Percentiles rank a stretch among this genome's conserved stretches.
Conservation (phyloP, 345 rosid species). For the Bruguiera sexangula region DNA sequence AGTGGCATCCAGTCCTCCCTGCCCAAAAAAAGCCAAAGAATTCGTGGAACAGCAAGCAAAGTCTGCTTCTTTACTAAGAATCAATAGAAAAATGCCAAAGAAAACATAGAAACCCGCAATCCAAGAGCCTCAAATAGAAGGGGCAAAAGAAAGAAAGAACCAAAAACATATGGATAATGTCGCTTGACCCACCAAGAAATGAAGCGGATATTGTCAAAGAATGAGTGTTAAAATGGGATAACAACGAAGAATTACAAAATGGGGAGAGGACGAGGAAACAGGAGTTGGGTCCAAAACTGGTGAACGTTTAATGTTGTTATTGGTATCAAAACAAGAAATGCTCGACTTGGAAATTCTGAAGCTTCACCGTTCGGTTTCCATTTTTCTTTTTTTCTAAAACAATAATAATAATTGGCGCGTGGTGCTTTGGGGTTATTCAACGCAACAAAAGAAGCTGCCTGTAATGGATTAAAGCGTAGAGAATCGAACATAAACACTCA, state of each 20-base stretch:
- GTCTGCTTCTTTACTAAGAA: slow-evolving; percentile 13
- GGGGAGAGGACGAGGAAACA: slow-evolving; percentile 2
- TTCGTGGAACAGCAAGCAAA: slow-evolving; percentile 3
- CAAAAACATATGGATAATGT: slow-evolving; percentile 12
- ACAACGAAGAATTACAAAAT: background rate
- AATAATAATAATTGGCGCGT: slow-evolving; percentile 1
- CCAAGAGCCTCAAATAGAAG: slow-evolving; percentile 6
- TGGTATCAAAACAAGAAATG: background rate
- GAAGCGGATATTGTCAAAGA: background rate
- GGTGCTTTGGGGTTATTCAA: slow-evolving; percentile 14
- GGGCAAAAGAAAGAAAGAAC: background rate
- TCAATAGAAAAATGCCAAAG: background rate
- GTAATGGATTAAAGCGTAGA: slow-evolving; percentile 18
- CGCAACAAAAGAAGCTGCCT: slow-evolving; percentile 44
- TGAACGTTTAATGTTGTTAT: slow-evolving; percentile 21
- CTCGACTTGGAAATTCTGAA: background rate
- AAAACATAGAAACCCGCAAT: slow-evolving; percentile 12
- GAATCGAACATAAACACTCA: slow-evolving; percentile 25
- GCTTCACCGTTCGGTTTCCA: background rate
- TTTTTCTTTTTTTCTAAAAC: background rate
- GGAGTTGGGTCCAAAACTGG: slow-evolving; percentile 43
- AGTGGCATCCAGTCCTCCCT: slow-evolving; percentile 5
- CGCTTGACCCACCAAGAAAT: slow-evolving; percentile 17
- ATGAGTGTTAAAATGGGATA: background rate
- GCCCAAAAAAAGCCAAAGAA: slow-evolving; percentile 15